Evolutionary conservation across 192 early-diverging fungal species (phyloP), one percentile per base, ranked within the genome.

Genomic region (Lunasporangiospora selenospora): DNA sequence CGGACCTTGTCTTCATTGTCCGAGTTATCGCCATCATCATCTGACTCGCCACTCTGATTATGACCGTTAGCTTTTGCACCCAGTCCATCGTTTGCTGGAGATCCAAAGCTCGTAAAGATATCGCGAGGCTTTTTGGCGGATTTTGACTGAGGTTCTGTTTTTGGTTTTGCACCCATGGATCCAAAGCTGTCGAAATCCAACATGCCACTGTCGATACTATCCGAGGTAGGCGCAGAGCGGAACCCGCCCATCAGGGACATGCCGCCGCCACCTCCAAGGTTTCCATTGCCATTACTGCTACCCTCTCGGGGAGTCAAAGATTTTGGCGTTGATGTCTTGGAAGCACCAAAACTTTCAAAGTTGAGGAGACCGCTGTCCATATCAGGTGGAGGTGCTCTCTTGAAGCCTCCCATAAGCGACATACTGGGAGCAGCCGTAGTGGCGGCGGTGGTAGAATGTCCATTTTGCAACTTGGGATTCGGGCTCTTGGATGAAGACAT

Each of bases 221-320:
- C 50, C 13, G 40, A n/a, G n/a, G 39, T 26, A 3, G 53, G 12
- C 7, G 58, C 23, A 10, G 59, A 37, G 42, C 52, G 55, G 27
- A 71, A 62, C 0, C 53, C 67, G 2, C 67, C 67, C 59, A 71
- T 71, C 15, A 71, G 18, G 5, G 67, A 62, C 58, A 71, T 62
- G 18, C 67, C 41, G n/a, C n/a, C n/a, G n/a, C n/a, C n/a, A n/a
- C n/a, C n/a, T n/a, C n/a, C n/a, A n/a, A n/a, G n/a, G n/a, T n/a
- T n/a, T n/a, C n/a, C n/a, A n/a, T n/a, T n/a, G n/a, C n/a, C n/a
- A n/a, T n/a, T n/a, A n/a, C n/a, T n/a, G n/a, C n/a, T n/a, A n/a
- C n/a, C n/a, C n/a, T n/a, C n/a, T n/a, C n/a, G n/a, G n/a, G n/a
- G n/a, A n/a, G n/a, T n/a, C n/a, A n/a, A n/a, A n/a, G n/a, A n/a